These are phyloP conservation scores for Fraxinus velutina DNA, from an alignment of 305 asterid genomes.

Conservation along the genomic window DNA sequence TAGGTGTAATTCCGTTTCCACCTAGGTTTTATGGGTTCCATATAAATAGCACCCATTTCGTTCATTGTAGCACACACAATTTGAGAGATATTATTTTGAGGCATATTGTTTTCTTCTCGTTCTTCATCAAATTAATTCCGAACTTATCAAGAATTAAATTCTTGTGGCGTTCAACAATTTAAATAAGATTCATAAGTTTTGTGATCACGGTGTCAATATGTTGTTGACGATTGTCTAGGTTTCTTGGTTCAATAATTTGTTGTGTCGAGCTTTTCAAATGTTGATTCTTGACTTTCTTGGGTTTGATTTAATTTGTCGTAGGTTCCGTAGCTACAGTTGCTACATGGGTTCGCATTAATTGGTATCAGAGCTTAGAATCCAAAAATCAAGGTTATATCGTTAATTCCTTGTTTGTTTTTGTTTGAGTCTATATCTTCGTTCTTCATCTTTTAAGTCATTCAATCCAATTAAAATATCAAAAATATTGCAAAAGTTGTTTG, in stretches of 20 bases:
- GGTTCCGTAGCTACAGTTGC: neutral
- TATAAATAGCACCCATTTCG: neutral
- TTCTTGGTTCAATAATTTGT: neutral
- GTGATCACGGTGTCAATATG: neutral
- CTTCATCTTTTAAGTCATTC: neutral
- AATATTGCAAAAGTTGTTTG: neutral
- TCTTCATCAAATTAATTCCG: neutral
- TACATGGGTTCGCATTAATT: neutral
- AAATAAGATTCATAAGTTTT: neutral
- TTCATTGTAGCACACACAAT: neutral
- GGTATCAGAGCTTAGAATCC: neutral
- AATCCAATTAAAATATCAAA: neutral
- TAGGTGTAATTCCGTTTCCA: neutral
- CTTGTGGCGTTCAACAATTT: neutral
- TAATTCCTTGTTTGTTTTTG: neutral
- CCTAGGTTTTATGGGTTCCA: neutral
- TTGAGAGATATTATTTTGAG: neutral
- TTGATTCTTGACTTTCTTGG: neutral
- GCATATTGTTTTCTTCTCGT: neutral
- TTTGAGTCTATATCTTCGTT: neutral
- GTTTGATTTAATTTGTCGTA: neutral
- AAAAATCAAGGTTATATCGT: too few species aligned
- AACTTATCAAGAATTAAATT: too few species aligned
- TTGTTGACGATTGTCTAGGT: neutral
- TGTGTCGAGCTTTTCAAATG: neutral